These are phyloP conservation scores for Pyrus communis DNA, from an alignment of 306 rosid species.

Conservation along the genomic window DNA sequence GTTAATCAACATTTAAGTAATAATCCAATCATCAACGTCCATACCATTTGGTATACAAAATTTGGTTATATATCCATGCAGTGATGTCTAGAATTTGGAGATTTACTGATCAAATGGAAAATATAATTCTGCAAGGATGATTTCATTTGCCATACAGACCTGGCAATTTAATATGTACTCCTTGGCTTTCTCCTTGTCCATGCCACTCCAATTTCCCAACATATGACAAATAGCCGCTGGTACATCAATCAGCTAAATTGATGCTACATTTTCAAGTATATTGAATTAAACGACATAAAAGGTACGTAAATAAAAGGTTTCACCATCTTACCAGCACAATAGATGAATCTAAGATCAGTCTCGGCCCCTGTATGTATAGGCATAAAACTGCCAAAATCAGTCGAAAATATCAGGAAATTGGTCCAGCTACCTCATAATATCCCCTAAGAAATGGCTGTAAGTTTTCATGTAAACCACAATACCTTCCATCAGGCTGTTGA, in stretches of 20 bases:
- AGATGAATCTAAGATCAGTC: constrained; percentile 79
- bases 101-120: constrained; percentile 3
- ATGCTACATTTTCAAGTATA: constrained; percentile 11
- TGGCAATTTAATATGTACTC: constrained; percentile 74
- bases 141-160: constrained; percentile 42
- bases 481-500: constrained; percentile 99
- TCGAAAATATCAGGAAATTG: not conserved
- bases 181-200: constrained; percentile 86
- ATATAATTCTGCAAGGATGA: constrained; percentile 1
- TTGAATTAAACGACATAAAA: constrained; percentile 2
- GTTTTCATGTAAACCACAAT: constrained; percentile 8
- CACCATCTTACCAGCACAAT: constrained; percentile 77
- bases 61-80: not conserved
- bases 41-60: too few species aligned
- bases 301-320: not conserved
- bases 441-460: not conserved
- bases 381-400: constrained; percentile 57
- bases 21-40: too few species aligned
- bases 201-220: constrained; percentile 89
- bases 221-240: constrained; percentile 79
- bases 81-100: not conserved
- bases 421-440: constrained; percentile 3
- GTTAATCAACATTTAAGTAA: too few species aligned
- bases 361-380: constrained; percentile 81
- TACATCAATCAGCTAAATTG: constrained; percentile 23